A percentile compares a stretch with the other conserved stretches of the same genome.
Evolutionary conservation across 345 rosid genomes (phyloP).

Genomic region (Melastoma malabathricum): DNA sequence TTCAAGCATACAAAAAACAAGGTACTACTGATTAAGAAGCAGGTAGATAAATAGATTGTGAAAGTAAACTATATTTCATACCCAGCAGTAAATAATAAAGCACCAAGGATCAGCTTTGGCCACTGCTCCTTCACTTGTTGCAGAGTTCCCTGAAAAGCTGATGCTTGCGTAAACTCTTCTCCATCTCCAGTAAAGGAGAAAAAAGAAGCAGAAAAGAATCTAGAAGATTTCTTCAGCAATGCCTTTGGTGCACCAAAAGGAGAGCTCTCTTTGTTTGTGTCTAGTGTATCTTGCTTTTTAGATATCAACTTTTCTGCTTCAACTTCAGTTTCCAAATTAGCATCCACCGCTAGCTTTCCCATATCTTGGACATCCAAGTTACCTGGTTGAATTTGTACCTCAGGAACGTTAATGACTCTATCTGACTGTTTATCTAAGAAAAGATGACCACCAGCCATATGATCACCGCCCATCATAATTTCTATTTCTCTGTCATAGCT

Average conservation of each 20-base stretch:
- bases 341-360: conserved; percentile 36
- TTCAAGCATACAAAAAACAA: too few species aligned
- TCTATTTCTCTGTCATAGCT: conserved; percentile 30
- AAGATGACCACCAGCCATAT: conserved; percentile 17
- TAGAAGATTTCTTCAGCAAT: neutral
- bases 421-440: conserved; percentile 32
- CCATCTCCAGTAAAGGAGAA: too few species aligned
- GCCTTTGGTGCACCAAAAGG: conserved; percentile 55
- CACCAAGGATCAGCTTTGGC: conserved; percentile 29
- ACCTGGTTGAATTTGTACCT: conserved; percentile 30
- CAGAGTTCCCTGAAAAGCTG: conserved; percentile 24
- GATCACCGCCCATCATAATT: conserved; percentile 25
- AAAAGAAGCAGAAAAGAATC: too few species aligned
- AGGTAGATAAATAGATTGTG: too few species aligned
- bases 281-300: conserved; percentile 67
- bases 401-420: conserved; percentile 25
- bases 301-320: conserved; percentile 55
- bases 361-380: conserved; percentile 44
- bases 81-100: conserved; percentile 77
- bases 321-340: conserved; percentile 42
- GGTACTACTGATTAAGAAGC: too few species aligned
- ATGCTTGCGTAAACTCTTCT: too few species aligned
- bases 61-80: conserved; percentile 16
- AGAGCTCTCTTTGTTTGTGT: conserved; percentile 46
- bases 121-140: conserved; percentile 22